Evolutionary conservation across 345 rosid genomes (phyloP), one percentile per base, ranked within the genome.

Genomic region (Euphorbia peplus): DNA sequence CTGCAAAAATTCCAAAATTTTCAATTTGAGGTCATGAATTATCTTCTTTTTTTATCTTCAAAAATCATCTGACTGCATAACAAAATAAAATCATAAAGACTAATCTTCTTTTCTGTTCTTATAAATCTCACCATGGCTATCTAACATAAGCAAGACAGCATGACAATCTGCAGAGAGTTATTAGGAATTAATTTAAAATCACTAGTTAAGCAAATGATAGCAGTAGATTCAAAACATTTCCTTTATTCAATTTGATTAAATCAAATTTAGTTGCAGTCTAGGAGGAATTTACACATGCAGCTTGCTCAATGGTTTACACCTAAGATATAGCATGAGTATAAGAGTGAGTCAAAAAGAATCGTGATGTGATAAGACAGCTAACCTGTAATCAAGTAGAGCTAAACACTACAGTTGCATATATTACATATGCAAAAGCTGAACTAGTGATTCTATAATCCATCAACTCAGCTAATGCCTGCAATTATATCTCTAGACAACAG

Each of bases 1-100:
- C 98, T 92, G 88, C 60, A 81, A 70, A 81, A 29, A 66, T 71
- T 54, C 63, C 69, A 71, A 46, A 35, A 4, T 15, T 25, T 56
- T 22, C 30, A 22, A 54, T 26, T 54, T 53, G 24, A 67, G 61
- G 10, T 15, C 8, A 7, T 39, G n/a, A n/a, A n/a, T 15, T 13
- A 30, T 32, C 30, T 37, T n/a, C n/a, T n/a, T n/a, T n/a, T n/a
- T n/a, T n/a, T n/a, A n/a, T n/a, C n/a, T n/a, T n/a, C n/a, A 37
- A 37, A 39, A 37, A 8, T 35, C 22, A 54, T 41, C 32, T 37
- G 15, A 44, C 4, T 39, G 26, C 39, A 67, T 10, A 14, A 24
- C 18, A 16, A 53, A 54, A 67, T 53, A 67, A 5, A 55, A 14
- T 14, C 11, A 44, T 5, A 11, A 44, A 44, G 50, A 2, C 50